Conservation (phyloP, 768 basidiomycete genomes). For the Lanmaoa rubissima region DNA sequence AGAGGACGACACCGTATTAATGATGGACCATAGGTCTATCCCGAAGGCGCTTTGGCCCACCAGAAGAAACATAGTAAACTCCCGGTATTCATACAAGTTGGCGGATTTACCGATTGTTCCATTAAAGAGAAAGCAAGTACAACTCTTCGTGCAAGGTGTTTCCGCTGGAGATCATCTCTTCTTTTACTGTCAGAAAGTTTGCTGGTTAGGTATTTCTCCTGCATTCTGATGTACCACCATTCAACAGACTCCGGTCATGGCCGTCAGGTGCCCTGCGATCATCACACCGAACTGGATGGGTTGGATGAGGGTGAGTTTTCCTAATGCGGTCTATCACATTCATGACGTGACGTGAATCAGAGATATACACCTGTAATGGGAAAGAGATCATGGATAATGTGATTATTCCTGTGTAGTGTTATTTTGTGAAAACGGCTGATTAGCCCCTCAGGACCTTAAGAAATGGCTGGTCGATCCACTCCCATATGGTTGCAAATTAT, state of each 20-base stretch:
- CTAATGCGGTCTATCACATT: background rate
- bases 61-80: conserved; percentile 43
- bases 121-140: conserved; percentile 41
- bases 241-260: conserved; percentile 52
- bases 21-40: conserved; percentile 38
- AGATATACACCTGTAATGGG: conserved; percentile 9
- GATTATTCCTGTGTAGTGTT: conserved; percentile 16
- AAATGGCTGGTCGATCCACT: conserved; percentile 25
- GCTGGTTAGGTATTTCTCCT: no score
- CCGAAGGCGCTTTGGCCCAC: conserved; percentile 39
- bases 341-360: conserved; percentile 3
- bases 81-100: background rate
- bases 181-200: conserved; percentile 48
- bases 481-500: conserved; percentile 27
- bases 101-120: background rate
- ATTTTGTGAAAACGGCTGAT: conserved; percentile 35
- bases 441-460: conserved; percentile 19
- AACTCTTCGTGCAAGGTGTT: conserved; percentile 42
- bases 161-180: conserved; percentile 50
- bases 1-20: conserved; percentile 39
- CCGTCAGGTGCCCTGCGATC: conserved; percentile 40
- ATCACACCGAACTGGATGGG: conserved; percentile 49
- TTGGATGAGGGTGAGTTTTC: conserved; percentile 46
- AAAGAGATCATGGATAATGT: conserved; percentile 26
- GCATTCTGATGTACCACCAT: background rate